Conservation (phyloP, 176 grass and related monocot species). For the Carex parvula region DNA sequence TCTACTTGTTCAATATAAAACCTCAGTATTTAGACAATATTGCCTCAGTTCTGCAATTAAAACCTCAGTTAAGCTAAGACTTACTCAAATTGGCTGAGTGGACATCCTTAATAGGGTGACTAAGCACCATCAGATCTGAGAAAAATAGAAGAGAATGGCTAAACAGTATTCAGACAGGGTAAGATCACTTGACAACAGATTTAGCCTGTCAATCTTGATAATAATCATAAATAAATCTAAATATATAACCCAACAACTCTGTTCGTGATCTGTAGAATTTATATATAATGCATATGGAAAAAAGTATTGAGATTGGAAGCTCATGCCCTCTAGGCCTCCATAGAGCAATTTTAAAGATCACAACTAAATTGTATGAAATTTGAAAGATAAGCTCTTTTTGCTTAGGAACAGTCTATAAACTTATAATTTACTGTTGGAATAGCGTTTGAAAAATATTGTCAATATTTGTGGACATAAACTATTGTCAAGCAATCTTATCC, state of each 20-base stretch:
- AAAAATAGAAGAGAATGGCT: neutral
- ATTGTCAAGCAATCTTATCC: neutral
- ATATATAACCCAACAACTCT: neutral
- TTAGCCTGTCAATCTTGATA: neutral
- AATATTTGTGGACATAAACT: neutral
- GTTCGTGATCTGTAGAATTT: neutral
- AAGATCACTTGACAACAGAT: slow-evolving; percentile 8
- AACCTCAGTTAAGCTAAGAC: neutral
- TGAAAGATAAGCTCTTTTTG: neutral
- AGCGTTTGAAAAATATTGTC: neutral
- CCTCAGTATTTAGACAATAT: neutral
- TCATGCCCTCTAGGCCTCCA: neutral
- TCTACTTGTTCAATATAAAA: neutral
- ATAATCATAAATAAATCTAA: neutral
- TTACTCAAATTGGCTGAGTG: neutral
- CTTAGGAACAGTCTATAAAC: neutral
- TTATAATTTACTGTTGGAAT: neutral
- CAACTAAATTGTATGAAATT: neutral
- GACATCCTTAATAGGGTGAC: neutral
- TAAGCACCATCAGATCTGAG: neutral
- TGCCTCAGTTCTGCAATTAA: neutral
- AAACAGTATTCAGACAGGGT: neutral
- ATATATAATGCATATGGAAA: neutral
- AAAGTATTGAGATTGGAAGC: neutral
- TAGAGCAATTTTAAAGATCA: neutral